Base-by-base conservation (phyloP, 169 alveolate species). In the Perkinsus olseni region DNA sequence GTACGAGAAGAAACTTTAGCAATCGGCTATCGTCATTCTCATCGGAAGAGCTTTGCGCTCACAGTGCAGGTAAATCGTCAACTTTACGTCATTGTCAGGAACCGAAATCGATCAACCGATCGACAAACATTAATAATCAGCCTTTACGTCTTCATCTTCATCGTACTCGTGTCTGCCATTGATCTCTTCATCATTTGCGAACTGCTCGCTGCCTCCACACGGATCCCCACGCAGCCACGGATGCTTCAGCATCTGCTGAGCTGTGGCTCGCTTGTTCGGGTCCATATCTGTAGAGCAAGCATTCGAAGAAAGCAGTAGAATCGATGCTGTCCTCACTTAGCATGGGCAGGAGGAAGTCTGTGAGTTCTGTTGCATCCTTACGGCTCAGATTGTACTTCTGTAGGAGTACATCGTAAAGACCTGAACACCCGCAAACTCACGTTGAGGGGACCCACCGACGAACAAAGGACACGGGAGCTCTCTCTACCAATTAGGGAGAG, bases 221-320 rank as follows among this genome's bases (percentile, higher is more conserved):
- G 82, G 82, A 4, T 62, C 31, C 10, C 82, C 82, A 21, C 92
- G n/a, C 92, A 98, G 97, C 99, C 99, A 98, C 74, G 98, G 97
- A 94, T 97, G 99, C 40, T 93, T 94, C 0, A 98, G 96, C 98
- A 98, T 95, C 94, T 96, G 95, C 45, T 96, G 95, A 0, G 99
- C 99, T 36, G 98, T 93, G 31, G 97, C 97, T 92, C 99, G 95
- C 74, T 97, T 97, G 94, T 95, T 97, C 38, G 99, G 99, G 94
- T 97, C 97, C 51, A 94, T 92, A 92, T 95, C 96, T 62, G 82
- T 21, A 21, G 17, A 6, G 62, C 82, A 6, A 6, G 37, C 1
- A 24, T 13, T 40, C 50, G 10, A 24, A 4, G 34, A 62, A 13
- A 94, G 96, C 31, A 24, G 8, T 62, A 4, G 17, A 62, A 24